Conservation (phyloP, 352 stramenopile genomes). For the Nannochloropsis limnetica region DNA sequence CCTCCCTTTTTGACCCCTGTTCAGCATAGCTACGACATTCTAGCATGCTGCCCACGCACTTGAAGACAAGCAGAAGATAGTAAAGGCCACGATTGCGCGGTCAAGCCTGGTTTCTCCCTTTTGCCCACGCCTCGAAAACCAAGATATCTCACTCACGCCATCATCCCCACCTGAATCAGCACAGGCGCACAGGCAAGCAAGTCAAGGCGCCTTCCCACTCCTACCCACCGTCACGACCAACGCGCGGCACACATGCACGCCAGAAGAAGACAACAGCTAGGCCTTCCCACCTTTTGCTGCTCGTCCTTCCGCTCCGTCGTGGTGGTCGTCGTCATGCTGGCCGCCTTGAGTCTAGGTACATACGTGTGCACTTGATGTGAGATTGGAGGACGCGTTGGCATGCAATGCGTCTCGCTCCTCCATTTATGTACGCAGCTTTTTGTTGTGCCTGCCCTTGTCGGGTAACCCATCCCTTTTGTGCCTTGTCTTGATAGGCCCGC, state of each 20-base stretch:
- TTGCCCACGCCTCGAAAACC: not conserved
- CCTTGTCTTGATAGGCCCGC: not conserved
- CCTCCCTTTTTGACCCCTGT: not conserved
- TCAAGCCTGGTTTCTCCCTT: not conserved
- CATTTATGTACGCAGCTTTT: not conserved
- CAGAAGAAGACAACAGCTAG: conserved; percentile 32
- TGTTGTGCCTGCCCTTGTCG: not conserved
- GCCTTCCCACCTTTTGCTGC: not conserved
- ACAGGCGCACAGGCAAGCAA: not conserved
- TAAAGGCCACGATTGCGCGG: not conserved
- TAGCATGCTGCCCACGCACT: not conserved
- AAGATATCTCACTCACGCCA: not conserved
- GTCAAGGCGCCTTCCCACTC: not conserved
- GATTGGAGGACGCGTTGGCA: not conserved
- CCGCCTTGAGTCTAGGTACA: not conserved
- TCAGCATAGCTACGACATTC: not conserved
- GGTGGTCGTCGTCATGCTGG: not conserved
- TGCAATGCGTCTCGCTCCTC: not conserved
- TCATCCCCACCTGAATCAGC: conserved; percentile 5
- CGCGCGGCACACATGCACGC: not conserved
- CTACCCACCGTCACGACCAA: not conserved
- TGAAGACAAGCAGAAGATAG: not conserved
- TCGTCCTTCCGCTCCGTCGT: not conserved
- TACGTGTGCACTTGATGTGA: not conserved
- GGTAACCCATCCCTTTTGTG: not conserved